Conservation (phyloP, 2,329 filamentous ascomycete species). For the Lachnellula willkommii region DNA sequence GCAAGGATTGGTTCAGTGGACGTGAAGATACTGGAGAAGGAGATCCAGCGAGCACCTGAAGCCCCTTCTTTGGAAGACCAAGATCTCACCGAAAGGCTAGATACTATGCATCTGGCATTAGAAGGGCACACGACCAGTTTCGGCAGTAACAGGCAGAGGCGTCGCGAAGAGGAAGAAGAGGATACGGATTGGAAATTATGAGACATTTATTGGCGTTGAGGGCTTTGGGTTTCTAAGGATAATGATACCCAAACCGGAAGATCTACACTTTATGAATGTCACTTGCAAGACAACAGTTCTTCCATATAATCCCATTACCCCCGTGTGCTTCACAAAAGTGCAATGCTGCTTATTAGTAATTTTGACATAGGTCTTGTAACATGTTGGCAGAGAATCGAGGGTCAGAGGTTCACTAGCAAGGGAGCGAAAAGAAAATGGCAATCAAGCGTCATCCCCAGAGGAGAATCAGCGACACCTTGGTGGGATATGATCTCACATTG, state of each 20-base stretch:
- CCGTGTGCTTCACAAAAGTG: neutral
- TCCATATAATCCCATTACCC: too few relatives aligned
- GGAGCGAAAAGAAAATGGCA: constrained; percentile 55
- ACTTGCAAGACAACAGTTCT: too few relatives aligned
- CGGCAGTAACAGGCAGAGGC: constrained; percentile 15
- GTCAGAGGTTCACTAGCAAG: constrained; percentile 13
- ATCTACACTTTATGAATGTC: neutral
- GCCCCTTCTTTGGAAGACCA: constrained; percentile 36
- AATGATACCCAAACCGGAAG: constrained; percentile 10
- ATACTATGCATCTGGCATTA: constrained; percentile 27
- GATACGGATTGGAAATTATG: constrained; percentile 28
- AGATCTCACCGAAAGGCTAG: constrained; percentile 28
- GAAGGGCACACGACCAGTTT: constrained; percentile 30
- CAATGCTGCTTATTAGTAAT: neutral
- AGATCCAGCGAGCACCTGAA: constrained; percentile 35
- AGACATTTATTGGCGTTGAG: constrained; percentile 1
- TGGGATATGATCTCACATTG: constrained; percentile 52
- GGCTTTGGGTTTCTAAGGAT: neutral
- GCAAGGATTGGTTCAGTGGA: constrained; percentile 34
- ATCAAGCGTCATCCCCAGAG: constrained; percentile 79
- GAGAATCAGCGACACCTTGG: constrained; percentile 90
- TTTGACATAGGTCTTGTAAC: neutral
- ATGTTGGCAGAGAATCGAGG: neutral
- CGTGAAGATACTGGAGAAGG: constrained; percentile 50
- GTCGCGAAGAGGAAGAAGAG: constrained; percentile 16